A percentile compares a stretch with the other conserved stretches of the same genome.
phyloP scores from a whole-genome alignment of 2,329 filamentous ascomycete species.

The Davidsoniella eucalypti region DNA sequence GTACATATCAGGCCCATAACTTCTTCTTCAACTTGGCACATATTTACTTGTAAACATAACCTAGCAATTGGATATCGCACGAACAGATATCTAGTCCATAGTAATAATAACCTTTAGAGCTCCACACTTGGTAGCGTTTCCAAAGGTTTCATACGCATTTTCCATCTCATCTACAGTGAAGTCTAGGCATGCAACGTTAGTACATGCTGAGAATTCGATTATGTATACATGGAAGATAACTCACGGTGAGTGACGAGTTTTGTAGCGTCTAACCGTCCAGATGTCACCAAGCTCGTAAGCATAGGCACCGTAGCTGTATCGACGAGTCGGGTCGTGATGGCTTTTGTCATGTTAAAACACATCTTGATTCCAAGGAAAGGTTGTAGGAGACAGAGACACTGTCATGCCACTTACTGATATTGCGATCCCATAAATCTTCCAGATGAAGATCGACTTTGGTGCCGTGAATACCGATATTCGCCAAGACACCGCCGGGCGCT shows the following conservation, averaged over 20 bases:
- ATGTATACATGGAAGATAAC: constrained; percentile 13
- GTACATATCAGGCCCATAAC: too few relatives aligned
- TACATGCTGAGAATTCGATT: neutral
- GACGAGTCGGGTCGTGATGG: constrained; percentile 31
- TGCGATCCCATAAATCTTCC: constrained; percentile 36
- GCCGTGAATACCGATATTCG: constrained; percentile 43
- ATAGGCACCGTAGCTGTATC: constrained; percentile 32
- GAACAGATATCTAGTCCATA: neutral
- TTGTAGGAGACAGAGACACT: neutral
- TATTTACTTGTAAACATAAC: too few relatives aligned
- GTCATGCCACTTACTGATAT: constrained; percentile 27
- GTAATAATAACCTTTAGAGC: constrained; percentile 29
- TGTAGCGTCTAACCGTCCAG: constrained; percentile 25
- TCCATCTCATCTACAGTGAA: constrained; percentile 28
- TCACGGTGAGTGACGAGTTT: constrained; percentile 30
- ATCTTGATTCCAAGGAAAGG: neutral
- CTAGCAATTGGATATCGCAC: too few relatives aligned
- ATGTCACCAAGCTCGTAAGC: constrained; percentile 28
- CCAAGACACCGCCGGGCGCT: constrained; percentile 34
- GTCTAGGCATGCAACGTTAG: constrained; percentile 14
- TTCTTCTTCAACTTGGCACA: too few relatives aligned
- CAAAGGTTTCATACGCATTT: constrained; percentile 28
- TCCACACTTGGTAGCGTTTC: constrained; percentile 24
- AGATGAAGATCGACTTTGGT: constrained; percentile 34
- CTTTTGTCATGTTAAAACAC: constrained; percentile 15